These are phyloP conservation scores for Pseudotulostoma volvatum DNA, from an alignment of 495 filamentous ascomycete genomes.

Conservation along the genomic window DNA sequence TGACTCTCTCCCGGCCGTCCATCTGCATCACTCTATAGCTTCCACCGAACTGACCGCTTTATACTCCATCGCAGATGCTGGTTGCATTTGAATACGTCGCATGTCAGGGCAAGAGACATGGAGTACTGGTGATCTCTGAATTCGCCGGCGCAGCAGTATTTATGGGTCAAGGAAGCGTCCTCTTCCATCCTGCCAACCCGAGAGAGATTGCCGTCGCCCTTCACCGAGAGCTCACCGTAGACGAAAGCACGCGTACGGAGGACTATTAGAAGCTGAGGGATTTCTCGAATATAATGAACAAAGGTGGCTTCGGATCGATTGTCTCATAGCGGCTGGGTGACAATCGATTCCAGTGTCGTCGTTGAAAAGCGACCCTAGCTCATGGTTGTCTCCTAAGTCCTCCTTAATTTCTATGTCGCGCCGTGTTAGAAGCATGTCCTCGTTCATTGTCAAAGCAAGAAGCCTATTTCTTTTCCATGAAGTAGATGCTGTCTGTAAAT, in stretches of 20 bases:
- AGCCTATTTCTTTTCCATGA: no score
- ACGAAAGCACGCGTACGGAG: slow-evolving; percentile 51
- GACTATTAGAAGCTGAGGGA: slow-evolving; percentile 67
- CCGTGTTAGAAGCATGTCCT: no score
- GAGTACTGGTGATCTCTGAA: slow-evolving; percentile 82
- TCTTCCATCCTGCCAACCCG: slow-evolving; percentile 85
- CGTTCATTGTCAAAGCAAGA: no score
- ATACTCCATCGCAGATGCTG: slow-evolving; percentile 79
- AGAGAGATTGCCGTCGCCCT: slow-evolving; percentile 77
- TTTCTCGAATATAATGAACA: slow-evolving; percentile 85
- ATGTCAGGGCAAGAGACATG: slow-evolving; percentile 65
- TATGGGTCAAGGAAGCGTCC: slow-evolving; percentile 58
- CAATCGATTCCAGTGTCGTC: no score
- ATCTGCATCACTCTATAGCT: slow-evolving; percentile 76
- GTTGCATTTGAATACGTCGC: slow-evolving; percentile 95
- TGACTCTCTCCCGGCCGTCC: slow-evolving; percentile 86
- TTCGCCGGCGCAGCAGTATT: slow-evolving; percentile 83
- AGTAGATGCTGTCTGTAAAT: no score
- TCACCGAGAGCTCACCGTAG: slow-evolving; percentile 70
- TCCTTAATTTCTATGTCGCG: no score
- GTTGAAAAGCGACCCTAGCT: no score
- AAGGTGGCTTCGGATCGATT: no score
- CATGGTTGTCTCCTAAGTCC: no score
- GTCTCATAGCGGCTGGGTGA: no score
- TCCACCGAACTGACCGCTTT: slow-evolving; percentile 83